These are phyloP conservation scores for Ceratocystis albifundus DNA, from an alignment of 2,329 filamentous ascomycete species.

Conservation along the genomic window DNA sequence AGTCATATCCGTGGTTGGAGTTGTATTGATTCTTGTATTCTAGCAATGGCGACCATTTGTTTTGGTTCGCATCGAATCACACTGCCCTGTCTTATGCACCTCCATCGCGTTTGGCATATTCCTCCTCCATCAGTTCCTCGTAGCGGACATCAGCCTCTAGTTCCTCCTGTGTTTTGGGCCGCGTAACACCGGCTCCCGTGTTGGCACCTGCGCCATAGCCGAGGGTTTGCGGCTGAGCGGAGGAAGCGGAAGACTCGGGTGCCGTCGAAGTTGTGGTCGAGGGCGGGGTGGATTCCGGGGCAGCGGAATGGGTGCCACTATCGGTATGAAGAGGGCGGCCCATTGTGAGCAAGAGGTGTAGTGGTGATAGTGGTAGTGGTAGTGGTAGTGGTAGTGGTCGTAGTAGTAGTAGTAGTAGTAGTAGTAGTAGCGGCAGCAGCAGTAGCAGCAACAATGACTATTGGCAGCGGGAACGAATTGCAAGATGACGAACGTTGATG, in stretches of 20 bases:
- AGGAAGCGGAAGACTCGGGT: not conserved
- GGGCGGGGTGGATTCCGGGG: not conserved
- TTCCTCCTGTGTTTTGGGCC: conserved; percentile 38
- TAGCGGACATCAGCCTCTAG: conserved; percentile 40
- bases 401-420: not conserved
- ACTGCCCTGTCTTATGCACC: conserved; percentile 33
- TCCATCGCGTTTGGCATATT: conserved; percentile 45
- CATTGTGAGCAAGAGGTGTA: not conserved
- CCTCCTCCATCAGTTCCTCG: conserved; percentile 44
- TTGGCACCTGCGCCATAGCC: conserved; percentile 6
- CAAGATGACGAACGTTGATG: too few species aligned
- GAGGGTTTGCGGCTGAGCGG: not conserved
- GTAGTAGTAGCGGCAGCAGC: not conserved
- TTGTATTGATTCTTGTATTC: conserved; percentile 1
- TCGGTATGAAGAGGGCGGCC: not conserved
- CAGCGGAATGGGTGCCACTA: not conserved
- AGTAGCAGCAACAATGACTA: too few species aligned
- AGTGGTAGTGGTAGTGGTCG: not conserved
- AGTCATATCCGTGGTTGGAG: not conserved
- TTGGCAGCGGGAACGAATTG: too few species aligned
- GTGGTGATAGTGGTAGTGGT: not conserved
- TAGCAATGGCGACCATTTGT: too few species aligned
- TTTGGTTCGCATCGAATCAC: not conserved
- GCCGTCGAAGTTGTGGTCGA: not conserved
- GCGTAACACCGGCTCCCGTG: not conserved